phyloP scores from a whole-genome alignment of 768 basidiomycete species.

The Kwoniella dejecticola region DNA sequence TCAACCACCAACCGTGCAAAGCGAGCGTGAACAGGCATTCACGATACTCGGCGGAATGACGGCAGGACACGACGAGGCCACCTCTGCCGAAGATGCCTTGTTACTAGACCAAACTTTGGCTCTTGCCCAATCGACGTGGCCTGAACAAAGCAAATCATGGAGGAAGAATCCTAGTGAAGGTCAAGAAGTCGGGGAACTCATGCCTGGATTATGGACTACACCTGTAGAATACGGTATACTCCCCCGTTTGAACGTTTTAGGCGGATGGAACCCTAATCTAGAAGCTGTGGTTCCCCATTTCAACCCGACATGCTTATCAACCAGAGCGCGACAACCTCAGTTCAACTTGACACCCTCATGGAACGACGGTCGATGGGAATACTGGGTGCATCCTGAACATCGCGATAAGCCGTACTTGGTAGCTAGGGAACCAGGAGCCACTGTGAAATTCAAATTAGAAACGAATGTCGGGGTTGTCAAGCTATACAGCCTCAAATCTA shows the following conservation, averaged over 20 bases:
- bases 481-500: slow-evolving; percentile 49
- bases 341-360: slow-evolving; percentile 46
- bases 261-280: slow-evolving; percentile 45
- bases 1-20: neutral
- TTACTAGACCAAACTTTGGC: neutral
- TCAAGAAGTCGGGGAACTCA: slow-evolving; percentile 27
- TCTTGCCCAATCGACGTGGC: slow-evolving; percentile 22
- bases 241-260: slow-evolving; percentile 38
- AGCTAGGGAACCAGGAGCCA: slow-evolving; percentile 39
- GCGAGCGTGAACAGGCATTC: neutral
- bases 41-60: neutral
- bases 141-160: slow-evolving; percentile 34
- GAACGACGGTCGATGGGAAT: slow-evolving; percentile 37
- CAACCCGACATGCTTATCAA: slow-evolving; percentile 42
- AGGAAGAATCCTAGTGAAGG: slow-evolving; percentile 23
- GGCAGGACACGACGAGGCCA: neutral
- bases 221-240: slow-evolving; percentile 38
- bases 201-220: slow-evolving; percentile 41
- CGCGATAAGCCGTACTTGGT: slow-evolving; percentile 52
- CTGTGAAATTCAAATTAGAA: slow-evolving; percentile 42
- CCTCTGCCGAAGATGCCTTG: slow-evolving; percentile 6
- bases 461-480: slow-evolving; percentile 51
- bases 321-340: slow-evolving; percentile 29
- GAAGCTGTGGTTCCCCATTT: slow-evolving; percentile 30
- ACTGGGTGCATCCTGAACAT: slow-evolving; percentile 50